Conservation (phyloP, 1,139 yeast genomes). For the Nakaseomyces delphensis region DNA sequence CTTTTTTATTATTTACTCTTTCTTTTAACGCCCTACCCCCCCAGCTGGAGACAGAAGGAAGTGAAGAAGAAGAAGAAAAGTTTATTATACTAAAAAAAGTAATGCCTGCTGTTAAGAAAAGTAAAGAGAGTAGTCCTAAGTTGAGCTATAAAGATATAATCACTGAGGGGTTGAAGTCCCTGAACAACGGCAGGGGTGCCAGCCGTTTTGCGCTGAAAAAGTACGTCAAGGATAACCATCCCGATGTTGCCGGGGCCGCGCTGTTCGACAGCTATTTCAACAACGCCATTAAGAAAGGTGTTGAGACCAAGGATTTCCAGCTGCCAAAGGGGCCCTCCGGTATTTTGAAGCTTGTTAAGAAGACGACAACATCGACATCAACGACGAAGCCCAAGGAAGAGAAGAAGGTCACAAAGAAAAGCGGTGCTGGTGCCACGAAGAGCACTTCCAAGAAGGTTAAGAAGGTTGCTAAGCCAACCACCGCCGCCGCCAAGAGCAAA, state of each 20-base stretch:
- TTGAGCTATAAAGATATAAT: slow-evolving; percentile 51
- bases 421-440: background rate
- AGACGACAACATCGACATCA: slow-evolving; percentile 27
- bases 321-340: slow-evolving; percentile 74
- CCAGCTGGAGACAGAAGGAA: too few relatives aligned
- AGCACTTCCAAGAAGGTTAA: slow-evolving; percentile 6
- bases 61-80: background rate
- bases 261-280: slow-evolving; percentile 74
- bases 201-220: slow-evolving; percentile 75
- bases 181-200: slow-evolving; percentile 79
- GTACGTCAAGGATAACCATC: slow-evolving; percentile 42
- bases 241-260: slow-evolving; percentile 45
- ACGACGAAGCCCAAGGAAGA: slow-evolving; percentile 23
- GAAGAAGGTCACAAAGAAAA: slow-evolving; percentile 11
- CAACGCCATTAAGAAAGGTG: slow-evolving; percentile 75
- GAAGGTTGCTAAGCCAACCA: slow-evolving; percentile 5
- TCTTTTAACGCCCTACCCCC: too few relatives aligned
- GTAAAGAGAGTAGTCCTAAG: slow-evolving; percentile 1
- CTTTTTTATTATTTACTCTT: too few relatives aligned
- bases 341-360: slow-evolving; percentile 32
- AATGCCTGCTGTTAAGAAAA: slow-evolving; percentile 9
- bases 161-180: slow-evolving; percentile 58
- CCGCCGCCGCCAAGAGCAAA: slow-evolving; percentile 9
- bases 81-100: background rate
- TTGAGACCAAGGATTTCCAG: slow-evolving; percentile 60